A percentile compares a stretch with the other conserved stretches of the same genome.
phyloP scores from a whole-genome alignment of 345 rosid genomes.

The Psidium guajava region DNA sequence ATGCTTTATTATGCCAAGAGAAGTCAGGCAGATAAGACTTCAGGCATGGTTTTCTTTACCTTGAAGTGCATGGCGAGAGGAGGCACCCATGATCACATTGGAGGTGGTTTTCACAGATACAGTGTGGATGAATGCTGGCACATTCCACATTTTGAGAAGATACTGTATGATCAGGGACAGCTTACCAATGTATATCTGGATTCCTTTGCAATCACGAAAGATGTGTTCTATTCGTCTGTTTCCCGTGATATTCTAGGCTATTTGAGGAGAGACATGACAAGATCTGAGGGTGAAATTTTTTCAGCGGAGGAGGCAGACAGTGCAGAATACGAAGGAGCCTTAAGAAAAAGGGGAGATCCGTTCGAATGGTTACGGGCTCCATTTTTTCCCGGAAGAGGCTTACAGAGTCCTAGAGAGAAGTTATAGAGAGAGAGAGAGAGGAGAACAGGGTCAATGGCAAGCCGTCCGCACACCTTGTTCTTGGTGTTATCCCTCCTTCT shows the following conservation, averaged over 20 bases:
- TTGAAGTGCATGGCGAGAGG: slow-evolving; percentile 89
- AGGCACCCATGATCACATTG: slow-evolving; percentile 91
- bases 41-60: slow-evolving; percentile 60
- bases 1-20: slow-evolving; percentile 73
- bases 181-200: slow-evolving; percentile 73
- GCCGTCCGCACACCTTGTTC: no score
- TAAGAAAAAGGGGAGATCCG: slow-evolving; percentile 50
- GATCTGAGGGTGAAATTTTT: slow-evolving; percentile 68
- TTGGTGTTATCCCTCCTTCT: no score
- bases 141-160: slow-evolving; percentile 98
- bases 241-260: slow-evolving; percentile 76
- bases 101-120: slow-evolving; percentile 95
- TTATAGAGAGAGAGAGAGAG: no score
- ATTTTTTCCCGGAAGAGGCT: no score
- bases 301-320: slow-evolving; percentile 98
- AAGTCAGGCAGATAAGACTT: slow-evolving; percentile 29
- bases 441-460: no score
- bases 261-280: slow-evolving; percentile 87
- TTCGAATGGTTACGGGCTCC: no score
- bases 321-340: slow-evolving; percentile 48
- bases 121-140: slow-evolving; percentile 97
- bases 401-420: no score
- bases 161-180: slow-evolving; percentile 91
- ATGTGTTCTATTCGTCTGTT: slow-evolving; percentile 45
- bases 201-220: slow-evolving; percentile 58